phyloP scores from a whole-genome alignment of 768 basidiomycete species.

The Mycena albidolilacea region DNA sequence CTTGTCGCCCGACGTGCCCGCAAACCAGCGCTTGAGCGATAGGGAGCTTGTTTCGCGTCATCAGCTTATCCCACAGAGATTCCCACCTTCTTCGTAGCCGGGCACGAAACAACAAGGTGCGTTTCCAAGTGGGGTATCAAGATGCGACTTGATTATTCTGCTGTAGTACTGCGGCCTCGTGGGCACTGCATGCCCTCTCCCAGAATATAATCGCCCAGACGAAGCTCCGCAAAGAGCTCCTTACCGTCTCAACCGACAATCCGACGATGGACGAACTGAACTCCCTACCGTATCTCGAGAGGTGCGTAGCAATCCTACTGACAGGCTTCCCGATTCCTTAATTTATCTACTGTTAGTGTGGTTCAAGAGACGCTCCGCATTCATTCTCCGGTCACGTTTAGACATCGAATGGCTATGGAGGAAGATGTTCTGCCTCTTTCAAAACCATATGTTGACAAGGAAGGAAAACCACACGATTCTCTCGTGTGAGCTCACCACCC shows the following conservation, averaged over 20 bases:
- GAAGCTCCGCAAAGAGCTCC: constrained; percentile 61
- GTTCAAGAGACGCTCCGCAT: constrained; percentile 69
- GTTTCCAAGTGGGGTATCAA: not conserved
- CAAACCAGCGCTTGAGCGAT: constrained; percentile 1
- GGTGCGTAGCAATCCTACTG: not conserved
- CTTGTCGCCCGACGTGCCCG: not conserved
- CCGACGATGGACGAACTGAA: constrained; percentile 62
- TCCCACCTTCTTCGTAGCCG: constrained; percentile 59
- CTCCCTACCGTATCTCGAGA: constrained; percentile 57
- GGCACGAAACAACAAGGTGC: constrained; percentile 58
- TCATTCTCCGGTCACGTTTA: constrained; percentile 64
- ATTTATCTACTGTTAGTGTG: constrained; percentile 30
- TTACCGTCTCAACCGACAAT: constrained; percentile 48
- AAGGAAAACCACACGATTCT: constrained; percentile 56
- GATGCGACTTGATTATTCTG: not conserved
- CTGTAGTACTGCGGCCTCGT: constrained; percentile 41
- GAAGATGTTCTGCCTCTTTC: constrained; percentile 71
- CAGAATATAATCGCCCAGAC: constrained; percentile 55
- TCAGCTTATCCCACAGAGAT: constrained; percentile 48
- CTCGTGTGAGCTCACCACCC: constrained; percentile 45
- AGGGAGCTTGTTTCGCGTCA: not conserved
- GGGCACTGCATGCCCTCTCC: constrained; percentile 61
- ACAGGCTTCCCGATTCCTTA: not conserved
- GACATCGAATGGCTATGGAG: constrained; percentile 59
- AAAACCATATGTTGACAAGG: constrained; percentile 58